A percentile compares a stretch with the other conserved stretches of the same genome.
These are phyloP conservation scores for Epichloe coenophiala DNA, from an alignment of 2,329 filamentous ascomycete genomes.

Conservation along the genomic window DNA sequence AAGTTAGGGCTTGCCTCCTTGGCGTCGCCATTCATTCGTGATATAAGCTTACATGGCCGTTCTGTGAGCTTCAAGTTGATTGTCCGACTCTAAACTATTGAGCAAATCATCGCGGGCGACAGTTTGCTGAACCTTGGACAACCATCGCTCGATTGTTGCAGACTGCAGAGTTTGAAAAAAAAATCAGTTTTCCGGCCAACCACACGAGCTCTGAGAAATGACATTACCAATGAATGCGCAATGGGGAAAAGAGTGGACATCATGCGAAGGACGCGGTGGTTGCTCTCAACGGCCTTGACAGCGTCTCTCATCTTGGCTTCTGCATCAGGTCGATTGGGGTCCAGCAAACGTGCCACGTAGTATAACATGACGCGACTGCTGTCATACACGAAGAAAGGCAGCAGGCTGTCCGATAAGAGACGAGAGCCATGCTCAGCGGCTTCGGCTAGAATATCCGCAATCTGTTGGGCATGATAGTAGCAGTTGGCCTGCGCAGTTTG, in stretches of 20 bases:
- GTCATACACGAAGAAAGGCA: slow-evolving; percentile 33
- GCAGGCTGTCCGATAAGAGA: slow-evolving; percentile 28
- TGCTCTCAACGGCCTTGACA: slow-evolving; percentile 26
- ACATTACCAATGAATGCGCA: slow-evolving; percentile 24
- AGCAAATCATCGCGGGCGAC: slow-evolving; percentile 10
- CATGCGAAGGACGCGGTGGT: slow-evolving; percentile 21
- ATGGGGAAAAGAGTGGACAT: slow-evolving; percentile 26
- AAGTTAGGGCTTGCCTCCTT: not conserved
- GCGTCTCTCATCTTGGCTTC: slow-evolving; percentile 23
- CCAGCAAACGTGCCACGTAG: slow-evolving; percentile 30
- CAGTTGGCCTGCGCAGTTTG: slow-evolving; percentile 23
- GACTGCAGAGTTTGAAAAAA: slow-evolving; percentile 13
- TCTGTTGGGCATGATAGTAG: slow-evolving; percentile 25
- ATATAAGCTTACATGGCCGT: slow-evolving; percentile 8
- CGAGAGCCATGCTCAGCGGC: slow-evolving; percentile 26
- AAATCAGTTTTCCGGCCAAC: not conserved
- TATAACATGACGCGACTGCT: slow-evolving; percentile 34
- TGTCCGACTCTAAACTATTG: slow-evolving; percentile 10
- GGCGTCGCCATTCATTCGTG: not conserved
- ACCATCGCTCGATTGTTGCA: slow-evolving; percentile 25
- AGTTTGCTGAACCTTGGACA: slow-evolving; percentile 23
- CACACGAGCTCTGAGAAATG: not conserved
- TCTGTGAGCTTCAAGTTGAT: slow-evolving; percentile 11
- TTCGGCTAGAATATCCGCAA: slow-evolving; percentile 24
- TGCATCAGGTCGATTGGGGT: slow-evolving; percentile 21